Percentiles rank a stretch among this genome's conserved stretches.
Evolutionary conservation across 257 asterid genomes (phyloP).

Genomic region (Rhazya stricta): DNA sequence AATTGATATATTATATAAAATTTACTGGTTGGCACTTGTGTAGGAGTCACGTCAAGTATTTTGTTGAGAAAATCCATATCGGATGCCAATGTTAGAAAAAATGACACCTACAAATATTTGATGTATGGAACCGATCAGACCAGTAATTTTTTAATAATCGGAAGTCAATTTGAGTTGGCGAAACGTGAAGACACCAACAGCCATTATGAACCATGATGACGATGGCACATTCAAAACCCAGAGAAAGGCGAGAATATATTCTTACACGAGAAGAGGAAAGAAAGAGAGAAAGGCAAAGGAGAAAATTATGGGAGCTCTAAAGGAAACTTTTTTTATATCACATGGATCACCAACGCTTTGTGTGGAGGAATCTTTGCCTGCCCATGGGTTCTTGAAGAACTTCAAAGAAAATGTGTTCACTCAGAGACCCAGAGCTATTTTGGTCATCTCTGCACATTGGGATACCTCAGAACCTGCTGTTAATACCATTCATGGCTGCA

Average conservation of each 20-base stretch:
- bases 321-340: constrained; percentile 60
- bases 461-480: constrained; percentile 61
- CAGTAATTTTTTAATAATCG: too few relatives aligned
- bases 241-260: not conserved
- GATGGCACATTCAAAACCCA: not conserved
- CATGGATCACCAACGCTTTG: constrained; percentile 76
- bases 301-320: constrained; percentile 14
- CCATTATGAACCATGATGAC: too few relatives aligned
- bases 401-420: constrained; percentile 37
- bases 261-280: not conserved
- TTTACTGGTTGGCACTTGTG: too few relatives aligned
- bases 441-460: constrained; percentile 70
- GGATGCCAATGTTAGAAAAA: too few relatives aligned
- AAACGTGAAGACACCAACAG: too few relatives aligned
- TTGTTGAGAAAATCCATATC: too few relatives aligned
- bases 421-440: constrained; percentile 49
- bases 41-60: too few relatives aligned
- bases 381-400: constrained; percentile 46
- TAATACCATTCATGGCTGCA: constrained; percentile 46
- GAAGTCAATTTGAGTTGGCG: not conserved
- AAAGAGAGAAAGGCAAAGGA: not conserved
- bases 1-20: too few relatives aligned
- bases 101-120: too few relatives aligned
- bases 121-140: too few relatives aligned
- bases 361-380: constrained; percentile 62